A percentile compares a stretch with the other conserved stretches of the same genome.
Conservation (phyloP, 106 monocot genomes). For the Phalaenopsis equestris region DNA sequence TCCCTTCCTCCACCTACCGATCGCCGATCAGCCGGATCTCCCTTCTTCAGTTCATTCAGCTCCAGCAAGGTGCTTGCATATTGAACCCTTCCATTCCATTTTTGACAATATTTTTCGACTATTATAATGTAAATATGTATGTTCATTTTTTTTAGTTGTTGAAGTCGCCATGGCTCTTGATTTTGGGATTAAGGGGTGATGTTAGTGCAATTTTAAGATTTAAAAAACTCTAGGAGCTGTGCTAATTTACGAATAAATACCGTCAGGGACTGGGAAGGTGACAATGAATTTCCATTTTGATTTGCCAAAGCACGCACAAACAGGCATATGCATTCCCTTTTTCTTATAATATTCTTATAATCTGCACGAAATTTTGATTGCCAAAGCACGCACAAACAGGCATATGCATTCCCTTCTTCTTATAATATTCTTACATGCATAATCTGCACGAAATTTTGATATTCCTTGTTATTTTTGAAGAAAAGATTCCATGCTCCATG, state of each 20-base stretch:
- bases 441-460: not conserved
- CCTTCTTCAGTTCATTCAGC: not conserved
- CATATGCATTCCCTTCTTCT: not conserved
- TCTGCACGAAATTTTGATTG: not conserved
- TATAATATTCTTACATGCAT: not conserved
- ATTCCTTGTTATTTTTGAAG: too few species aligned
- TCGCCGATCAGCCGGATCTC: not conserved
- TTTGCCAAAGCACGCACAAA: not conserved
- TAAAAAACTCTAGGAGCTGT: not conserved
- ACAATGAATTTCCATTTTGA: not conserved
- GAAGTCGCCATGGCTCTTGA: not conserved
- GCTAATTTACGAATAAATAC: not conserved
- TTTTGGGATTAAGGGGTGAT: not conserved
- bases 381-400: not conserved
- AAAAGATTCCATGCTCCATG: too few species aligned
- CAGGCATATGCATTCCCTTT: not conserved
- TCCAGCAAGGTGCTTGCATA: not conserved
- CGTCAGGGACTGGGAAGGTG: not conserved
- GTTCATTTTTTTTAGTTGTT: not conserved
- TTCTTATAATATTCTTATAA: not conserved
- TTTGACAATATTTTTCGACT: not conserved
- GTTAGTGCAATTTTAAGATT: not conserved
- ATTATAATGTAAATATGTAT: not conserved
- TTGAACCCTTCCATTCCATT: too few species aligned
- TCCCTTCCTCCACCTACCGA: not conserved